These are phyloP conservation scores for Phytophthora sp. DNA, from an alignment of 352 stramenopile genomes.

Conservation along the genomic window DNA sequence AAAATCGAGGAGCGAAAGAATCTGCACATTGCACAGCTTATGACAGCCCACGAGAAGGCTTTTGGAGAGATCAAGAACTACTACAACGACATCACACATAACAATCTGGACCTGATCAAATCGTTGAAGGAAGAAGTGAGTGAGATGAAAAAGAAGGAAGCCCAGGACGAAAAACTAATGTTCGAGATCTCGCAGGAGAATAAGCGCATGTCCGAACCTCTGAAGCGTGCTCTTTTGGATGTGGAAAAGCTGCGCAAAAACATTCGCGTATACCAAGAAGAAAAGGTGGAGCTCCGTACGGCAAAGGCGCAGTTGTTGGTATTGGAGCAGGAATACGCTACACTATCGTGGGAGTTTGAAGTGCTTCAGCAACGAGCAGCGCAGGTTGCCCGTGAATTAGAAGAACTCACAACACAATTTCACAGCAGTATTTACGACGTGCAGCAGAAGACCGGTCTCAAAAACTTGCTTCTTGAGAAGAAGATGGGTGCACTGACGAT, in stretches of 20 bases:
- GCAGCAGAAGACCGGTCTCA: constrained; percentile 94
- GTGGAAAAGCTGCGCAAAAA: constrained; percentile 75
- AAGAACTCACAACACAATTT: constrained; percentile 91
- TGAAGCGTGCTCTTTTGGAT: constrained; percentile 89
- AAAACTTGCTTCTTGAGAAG: constrained; percentile 95
- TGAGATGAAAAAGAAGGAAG: constrained; percentile 95
- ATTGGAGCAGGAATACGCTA: constrained; percentile 89
- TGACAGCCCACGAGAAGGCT: constrained; percentile 93
- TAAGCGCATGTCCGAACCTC: constrained; percentile 93
- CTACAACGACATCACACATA: constrained; percentile 98
- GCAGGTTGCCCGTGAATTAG: constrained; percentile 86
- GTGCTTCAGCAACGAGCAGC: constrained; percentile 90
- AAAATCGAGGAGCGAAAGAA: constrained; percentile 94
- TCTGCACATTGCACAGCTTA: constrained; percentile 91
- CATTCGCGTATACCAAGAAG: constrained; percentile 72
- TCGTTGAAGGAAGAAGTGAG: constrained; percentile 94
- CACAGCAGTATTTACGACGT: constrained; percentile 92
- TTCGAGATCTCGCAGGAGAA: constrained; percentile 96
- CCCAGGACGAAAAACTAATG: constrained; percentile 94
- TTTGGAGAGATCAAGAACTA: constrained; percentile 97
- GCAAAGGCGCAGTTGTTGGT: constrained; percentile 82
- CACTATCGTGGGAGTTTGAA: constrained; percentile 94
- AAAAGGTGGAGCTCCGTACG: constrained; percentile 67
- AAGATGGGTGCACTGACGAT: constrained; percentile 89
- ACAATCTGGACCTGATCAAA: constrained; percentile 97